phyloP scores from a whole-genome alignment of 345 rosid species.

The Rhodamnia rubescens region DNA sequence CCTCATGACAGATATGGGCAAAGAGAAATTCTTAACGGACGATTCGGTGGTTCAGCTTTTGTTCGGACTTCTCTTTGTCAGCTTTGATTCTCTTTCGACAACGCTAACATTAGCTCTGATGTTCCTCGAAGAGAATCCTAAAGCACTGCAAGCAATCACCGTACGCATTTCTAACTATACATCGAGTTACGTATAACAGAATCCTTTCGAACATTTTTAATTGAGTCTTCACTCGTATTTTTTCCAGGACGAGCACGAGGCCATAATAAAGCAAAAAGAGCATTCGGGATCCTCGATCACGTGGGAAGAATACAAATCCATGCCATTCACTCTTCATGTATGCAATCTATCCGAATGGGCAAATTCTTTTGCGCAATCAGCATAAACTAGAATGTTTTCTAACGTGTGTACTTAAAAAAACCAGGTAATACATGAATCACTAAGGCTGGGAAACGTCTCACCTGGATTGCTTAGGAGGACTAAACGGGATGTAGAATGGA shows the following conservation, averaged over 20 bases:
- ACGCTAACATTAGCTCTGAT: conserved; percentile 7
- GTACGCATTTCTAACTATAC: background rate
- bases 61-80: conserved; percentile 2
- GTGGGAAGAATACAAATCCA: background rate
- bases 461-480: background rate
- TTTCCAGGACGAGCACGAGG: background rate
- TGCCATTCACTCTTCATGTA: background rate
- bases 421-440: background rate
- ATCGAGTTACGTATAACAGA: background rate
- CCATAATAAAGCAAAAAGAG: background rate
- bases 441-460: background rate
- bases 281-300: background rate
- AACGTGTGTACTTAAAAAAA: background rate
- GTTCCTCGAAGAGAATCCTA: conserved; percentile 19
- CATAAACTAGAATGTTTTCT: background rate
- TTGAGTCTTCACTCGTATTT: background rate
- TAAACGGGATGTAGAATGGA: conserved; percentile 9
- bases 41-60: conserved; percentile 6
- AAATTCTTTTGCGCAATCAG: background rate
- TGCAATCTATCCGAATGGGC: background rate
- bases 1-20: conserved; percentile 6
- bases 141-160: conserved; percentile 12
- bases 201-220: background rate
- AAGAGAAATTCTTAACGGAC: conserved; percentile 13
- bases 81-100: conserved; percentile 9